Conservation (phyloP, 228 moss, liverwort and hornwort species). For the Sphagnum magellanicum region DNA sequence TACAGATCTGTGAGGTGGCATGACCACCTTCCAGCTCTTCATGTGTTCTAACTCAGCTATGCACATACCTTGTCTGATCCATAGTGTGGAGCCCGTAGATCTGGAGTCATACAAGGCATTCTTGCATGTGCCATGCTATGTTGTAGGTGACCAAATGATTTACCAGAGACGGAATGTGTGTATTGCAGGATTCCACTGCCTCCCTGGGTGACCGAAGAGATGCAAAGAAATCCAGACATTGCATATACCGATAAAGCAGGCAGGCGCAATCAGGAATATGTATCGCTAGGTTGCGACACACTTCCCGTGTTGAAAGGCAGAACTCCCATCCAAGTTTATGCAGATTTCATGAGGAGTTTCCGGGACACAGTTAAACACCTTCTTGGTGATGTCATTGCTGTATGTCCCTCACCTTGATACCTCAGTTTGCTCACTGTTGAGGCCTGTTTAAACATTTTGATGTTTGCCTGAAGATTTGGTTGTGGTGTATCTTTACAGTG, state of each 20-base stretch:
- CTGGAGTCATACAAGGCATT: too few species aligned
- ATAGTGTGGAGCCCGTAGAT: too few species aligned
- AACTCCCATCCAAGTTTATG: constrained; percentile 59
- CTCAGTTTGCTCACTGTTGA: too few species aligned
- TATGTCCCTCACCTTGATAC: constrained; percentile 14
- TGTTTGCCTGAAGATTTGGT: too few species aligned
- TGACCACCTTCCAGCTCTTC: background rate
- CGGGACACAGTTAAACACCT: constrained; percentile 56
- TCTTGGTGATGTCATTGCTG: constrained; percentile 62
- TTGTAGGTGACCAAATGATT: too few species aligned
- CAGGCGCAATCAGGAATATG: constrained; percentile 63
- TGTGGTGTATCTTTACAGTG: too few species aligned
- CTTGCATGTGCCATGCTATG: too few species aligned
- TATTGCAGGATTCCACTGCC: constrained; percentile 56
- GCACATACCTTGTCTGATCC: background rate
- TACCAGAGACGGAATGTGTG: too few species aligned
- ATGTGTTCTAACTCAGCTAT: background rate
- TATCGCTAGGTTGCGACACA: constrained; percentile 70
- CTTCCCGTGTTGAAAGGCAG: constrained; percentile 54
- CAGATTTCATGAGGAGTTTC: constrained; percentile 81
- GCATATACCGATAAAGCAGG: constrained; percentile 61
- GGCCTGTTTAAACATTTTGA: too few species aligned
- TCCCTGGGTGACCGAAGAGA: constrained; percentile 60
- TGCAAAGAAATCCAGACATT: constrained; percentile 50
- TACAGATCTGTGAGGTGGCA: background rate